Evolutionary conservation across 2,329 filamentous ascomycete genomes (phyloP), one percentile per base, ranked within the genome.

Genomic region (Dactylonectria estremocensis): DNA sequence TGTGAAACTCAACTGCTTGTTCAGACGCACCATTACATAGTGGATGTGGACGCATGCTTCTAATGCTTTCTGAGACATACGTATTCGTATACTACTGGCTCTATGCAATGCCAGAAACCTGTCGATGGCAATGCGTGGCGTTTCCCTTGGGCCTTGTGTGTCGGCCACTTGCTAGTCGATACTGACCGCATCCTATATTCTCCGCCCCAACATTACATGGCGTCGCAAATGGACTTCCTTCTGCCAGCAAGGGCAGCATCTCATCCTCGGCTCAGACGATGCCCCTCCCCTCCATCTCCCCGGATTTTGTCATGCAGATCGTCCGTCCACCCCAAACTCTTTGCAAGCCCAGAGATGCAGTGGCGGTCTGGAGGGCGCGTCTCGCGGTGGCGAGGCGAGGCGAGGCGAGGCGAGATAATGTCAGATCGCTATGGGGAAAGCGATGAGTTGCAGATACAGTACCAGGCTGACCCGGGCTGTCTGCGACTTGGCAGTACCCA

Each of bases 301-400:
- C 68, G 66, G 66, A 70, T 70, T 68, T 52, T 59, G 33, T 65
- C 61, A 62, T 69, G 68, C 68, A 69, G 67, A 69, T 62, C 57
- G 40, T 60, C 62, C 20, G 28, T 35, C n/a, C 50, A 28, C n/a
- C n/a, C 16, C 14, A 45, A 16, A 43, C 6, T n/a, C 14, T 43
- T 43, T n/a, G 40, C 53, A 68, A 46, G 57, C 52, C 55, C 31
- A 28, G 2, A 68, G 61, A 62, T 62, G 53, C 58, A 61, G 68
- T 61, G 68, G 68, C 65, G 55, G 68, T 64, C 65, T 68, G 40
- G 53, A 37, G 16, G 58, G 33, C 63, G 52, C 35, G 52, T 57
- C 48, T 43, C 55, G 61, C 64, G 46, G 14, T 43, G 40, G 56
- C 40, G 56, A 61, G 61, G 43, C 56, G 59, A 64, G 61, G 45